Percentiles rank a stretch among this genome's conserved stretches.
Evolutionary conservation across 2,329 filamentous ascomycete species (phyloP).

Genomic region (Fusarium goolgardi): DNA sequence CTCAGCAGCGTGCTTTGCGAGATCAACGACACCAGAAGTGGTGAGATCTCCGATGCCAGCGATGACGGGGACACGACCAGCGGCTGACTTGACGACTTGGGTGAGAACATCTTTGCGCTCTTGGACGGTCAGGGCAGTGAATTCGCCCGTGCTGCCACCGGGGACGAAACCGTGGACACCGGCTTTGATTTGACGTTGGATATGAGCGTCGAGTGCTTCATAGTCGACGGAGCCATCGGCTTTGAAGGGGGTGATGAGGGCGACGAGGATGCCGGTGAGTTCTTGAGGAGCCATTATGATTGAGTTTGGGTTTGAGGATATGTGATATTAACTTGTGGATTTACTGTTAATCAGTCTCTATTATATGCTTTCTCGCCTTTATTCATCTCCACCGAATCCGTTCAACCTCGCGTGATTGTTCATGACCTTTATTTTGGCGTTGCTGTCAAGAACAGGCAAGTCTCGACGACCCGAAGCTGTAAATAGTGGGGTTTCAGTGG

Average conservation of each 20-base stretch:
- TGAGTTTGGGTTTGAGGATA: not conserved
- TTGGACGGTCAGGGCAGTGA: slow-evolving; percentile 56
- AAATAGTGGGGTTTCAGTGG: not conserved
- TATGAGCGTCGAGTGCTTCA: slow-evolving; percentile 51
- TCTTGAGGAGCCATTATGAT: slow-evolving; percentile 40
- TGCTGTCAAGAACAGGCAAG: slow-evolving; percentile 35
- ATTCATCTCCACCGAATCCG: slow-evolving; percentile 9
- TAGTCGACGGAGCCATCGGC: slow-evolving; percentile 57
- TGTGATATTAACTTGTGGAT: not conserved
- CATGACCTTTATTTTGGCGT: not conserved
- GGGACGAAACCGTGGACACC: slow-evolving; percentile 63
- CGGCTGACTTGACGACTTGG: slow-evolving; percentile 50
- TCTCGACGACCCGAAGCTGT: slow-evolving; percentile 36
- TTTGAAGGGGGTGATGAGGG: slow-evolving; percentile 61
- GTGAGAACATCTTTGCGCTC: slow-evolving; percentile 60
- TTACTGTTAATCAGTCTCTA: not conserved
- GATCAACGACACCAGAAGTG: slow-evolving; percentile 49
- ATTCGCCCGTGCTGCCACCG: slow-evolving; percentile 62
- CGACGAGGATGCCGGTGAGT: slow-evolving; percentile 59
- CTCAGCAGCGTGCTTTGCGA: slow-evolving; percentile 51
- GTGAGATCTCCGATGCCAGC: slow-evolving; percentile 59
- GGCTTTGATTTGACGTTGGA: slow-evolving; percentile 57
- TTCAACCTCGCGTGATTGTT: slow-evolving; percentile 29
- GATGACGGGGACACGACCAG: slow-evolving; percentile 56
- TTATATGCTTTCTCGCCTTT: slow-evolving; percentile 24